Evolutionary conservation across 2,329 filamentous ascomycete species (phyloP).

Genomic region (Colletotrichum nymphaeae): DNA sequence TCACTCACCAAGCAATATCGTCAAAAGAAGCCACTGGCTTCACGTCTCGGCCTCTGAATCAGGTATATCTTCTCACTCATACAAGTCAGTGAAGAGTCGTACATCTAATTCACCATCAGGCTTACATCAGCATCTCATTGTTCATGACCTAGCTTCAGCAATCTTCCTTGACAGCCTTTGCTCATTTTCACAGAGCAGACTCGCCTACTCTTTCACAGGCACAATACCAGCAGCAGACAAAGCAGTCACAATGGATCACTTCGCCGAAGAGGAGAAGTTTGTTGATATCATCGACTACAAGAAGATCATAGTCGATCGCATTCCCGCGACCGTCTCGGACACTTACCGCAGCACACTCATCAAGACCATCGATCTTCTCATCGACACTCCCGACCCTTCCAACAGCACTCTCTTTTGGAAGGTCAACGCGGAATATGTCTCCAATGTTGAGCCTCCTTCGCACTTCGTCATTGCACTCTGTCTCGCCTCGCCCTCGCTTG

Average conservation of each 20-base stretch:
- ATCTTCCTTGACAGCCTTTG: background rate
- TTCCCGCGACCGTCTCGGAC: conserved; percentile 2
- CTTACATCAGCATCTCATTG: background rate
- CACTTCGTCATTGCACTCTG: conserved; percentile 18
- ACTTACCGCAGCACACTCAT: background rate
- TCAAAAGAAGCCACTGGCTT: background rate
- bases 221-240: background rate
- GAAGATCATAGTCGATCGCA: background rate
- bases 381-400: conserved; percentile 3
- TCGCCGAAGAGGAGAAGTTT: background rate
- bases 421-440: conserved; percentile 8
- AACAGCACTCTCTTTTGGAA: conserved; percentile 11
- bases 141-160: background rate
- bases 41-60: background rate
- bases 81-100: background rate
- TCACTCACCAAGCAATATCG: background rate
- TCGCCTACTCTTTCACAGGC: background rate
- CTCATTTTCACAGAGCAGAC: background rate
- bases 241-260: background rate
- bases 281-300: background rate
- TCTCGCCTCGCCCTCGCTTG: conserved; percentile 15
- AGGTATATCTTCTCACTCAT: background rate
- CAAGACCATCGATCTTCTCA: background rate
- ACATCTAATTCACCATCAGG: too few relatives aligned
- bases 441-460: conserved; percentile 1